These are phyloP conservation scores for Lobosporangium transversale DNA, from an alignment of 192 early-diverging fungal genomes.

Conservation along the genomic window DNA sequence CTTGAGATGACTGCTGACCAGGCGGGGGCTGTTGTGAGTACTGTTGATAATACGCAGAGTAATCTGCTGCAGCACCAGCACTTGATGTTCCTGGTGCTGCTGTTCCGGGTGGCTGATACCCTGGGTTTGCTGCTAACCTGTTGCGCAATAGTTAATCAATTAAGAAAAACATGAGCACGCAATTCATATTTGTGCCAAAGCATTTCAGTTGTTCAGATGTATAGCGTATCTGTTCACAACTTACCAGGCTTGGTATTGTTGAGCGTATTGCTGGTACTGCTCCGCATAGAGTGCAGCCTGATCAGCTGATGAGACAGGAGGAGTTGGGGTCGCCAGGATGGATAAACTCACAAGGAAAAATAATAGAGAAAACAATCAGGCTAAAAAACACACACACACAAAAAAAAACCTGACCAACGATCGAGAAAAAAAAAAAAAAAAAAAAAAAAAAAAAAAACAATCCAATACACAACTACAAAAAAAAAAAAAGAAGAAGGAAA, in stretches of 20 bases:
- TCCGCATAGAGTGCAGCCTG: constrained; percentile 42
- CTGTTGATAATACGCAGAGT: constrained; percentile 45
- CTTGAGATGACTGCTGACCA: constrained; percentile 5
- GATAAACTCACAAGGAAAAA: not conserved
- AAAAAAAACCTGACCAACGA: not conserved
- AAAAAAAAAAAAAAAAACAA: too few relatives aligned
- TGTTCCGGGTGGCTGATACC: constrained; percentile 10
- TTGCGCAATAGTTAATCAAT: too few relatives aligned
- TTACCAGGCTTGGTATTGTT: constrained; percentile 49
- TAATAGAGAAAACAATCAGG: not conserved
- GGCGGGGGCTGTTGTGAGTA: constrained; percentile 16
- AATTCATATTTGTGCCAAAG: too few relatives aligned
- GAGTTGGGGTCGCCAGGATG: constrained; percentile 38
- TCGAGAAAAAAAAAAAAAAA: not conserved
- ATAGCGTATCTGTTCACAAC: not conserved
- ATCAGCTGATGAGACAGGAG: constrained; percentile 20
- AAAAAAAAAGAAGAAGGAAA: too few relatives aligned
- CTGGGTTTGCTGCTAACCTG: constrained; percentile 47
- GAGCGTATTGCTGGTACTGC: constrained; percentile 51
- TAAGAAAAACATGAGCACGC: too few relatives aligned
- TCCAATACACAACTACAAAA: too few relatives aligned
- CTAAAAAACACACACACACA: constrained; percentile 1
- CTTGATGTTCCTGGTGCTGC: constrained; percentile 10
- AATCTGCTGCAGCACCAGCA: constrained; percentile 17
- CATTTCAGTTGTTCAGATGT: too few relatives aligned